These are phyloP conservation scores for Cladosporium austrohemisphaericum DNA, from an alignment of 2,329 filamentous ascomycete genomes.

Conservation along the genomic window DNA sequence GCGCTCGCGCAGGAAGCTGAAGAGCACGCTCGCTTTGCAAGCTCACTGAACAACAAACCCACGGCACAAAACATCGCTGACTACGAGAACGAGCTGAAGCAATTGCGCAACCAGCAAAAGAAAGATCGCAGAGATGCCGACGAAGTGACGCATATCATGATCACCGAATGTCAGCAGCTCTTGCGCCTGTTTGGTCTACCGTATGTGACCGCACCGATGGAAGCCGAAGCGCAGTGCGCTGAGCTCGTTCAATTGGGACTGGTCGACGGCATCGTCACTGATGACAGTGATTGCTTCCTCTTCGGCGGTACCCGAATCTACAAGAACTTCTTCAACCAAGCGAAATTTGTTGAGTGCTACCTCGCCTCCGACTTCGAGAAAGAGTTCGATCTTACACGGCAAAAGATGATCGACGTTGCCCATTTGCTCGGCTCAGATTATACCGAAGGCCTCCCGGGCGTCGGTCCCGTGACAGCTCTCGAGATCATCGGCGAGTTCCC, in stretches of 20 bases:
- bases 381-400: conserved; percentile 81
- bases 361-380: conserved; percentile 77
- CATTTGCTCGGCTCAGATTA: conserved; percentile 93
- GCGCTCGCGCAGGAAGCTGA: conserved; percentile 87
- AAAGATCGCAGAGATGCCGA: conserved; percentile 94
- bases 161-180: conserved; percentile 88
- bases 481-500: conserved; percentile 92
- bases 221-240: conserved; percentile 96
- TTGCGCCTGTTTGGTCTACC: conserved; percentile 88
- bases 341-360: conserved; percentile 97
- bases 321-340: conserved; percentile 99
- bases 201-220: conserved; percentile 97
- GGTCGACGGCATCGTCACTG: conserved; percentile 95
- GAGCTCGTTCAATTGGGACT: conserved; percentile 81
- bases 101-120: conserved; percentile 88
- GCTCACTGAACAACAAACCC: conserved; percentile 71
- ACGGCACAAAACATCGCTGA: conserved; percentile 67
- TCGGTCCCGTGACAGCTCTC: conserved; percentile 90
- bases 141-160: conserved; percentile 94
- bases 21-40: conserved; percentile 90
- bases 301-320: conserved; percentile 96
- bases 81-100: conserved; percentile 83
- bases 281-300: conserved; percentile 93
- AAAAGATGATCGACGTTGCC: conserved; percentile 82
- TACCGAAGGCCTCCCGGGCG: conserved; percentile 82